A percentile compares a stretch with the other conserved stretches of the same genome.
phyloP scores from a whole-genome alignment of 2,329 filamentous ascomycete genomes.

The Domatiomyces globalis region DNA sequence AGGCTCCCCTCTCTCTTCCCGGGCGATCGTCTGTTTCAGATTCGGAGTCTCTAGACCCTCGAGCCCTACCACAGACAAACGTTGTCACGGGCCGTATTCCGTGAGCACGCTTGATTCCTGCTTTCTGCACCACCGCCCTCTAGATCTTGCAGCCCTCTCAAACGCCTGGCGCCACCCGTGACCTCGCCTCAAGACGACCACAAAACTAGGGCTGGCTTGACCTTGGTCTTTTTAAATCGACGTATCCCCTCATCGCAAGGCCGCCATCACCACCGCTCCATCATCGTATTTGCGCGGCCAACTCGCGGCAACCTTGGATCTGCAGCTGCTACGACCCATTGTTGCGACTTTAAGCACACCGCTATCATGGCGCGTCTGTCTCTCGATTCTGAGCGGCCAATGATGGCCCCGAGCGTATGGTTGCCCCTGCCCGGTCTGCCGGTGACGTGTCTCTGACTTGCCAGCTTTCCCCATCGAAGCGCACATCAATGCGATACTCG shows the following conservation, averaged over 20 bases:
- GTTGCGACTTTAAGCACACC: neutral
- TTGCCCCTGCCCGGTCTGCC: constrained; percentile 4
- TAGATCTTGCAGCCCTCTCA: neutral
- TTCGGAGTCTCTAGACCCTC: neutral
- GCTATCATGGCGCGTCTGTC: constrained; percentile 28
- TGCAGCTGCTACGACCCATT: too few species aligned
- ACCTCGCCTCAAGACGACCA: constrained; percentile 1
- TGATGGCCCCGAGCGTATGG: constrained; percentile 41
- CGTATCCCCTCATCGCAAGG: neutral
- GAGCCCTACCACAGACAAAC: neutral
- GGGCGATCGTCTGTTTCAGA: neutral
- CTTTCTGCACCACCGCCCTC: neutral
- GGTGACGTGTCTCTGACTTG: constrained; percentile 3
- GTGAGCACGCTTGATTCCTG: neutral
- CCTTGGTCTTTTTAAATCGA: neutral
- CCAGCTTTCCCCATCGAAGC: constrained; percentile 28
- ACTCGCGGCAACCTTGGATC: neutral
- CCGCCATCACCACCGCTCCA: neutral
- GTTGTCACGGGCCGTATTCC: neutral
- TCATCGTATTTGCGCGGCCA: neutral
- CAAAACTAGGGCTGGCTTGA: neutral
- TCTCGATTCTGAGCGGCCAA: constrained; percentile 41
- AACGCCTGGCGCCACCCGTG: neutral
- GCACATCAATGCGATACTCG: constrained; percentile 39
- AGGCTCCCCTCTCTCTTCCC: too few species aligned